Base-by-base conservation (phyloP, 2,329 filamentous ascomycete species). In the Raffaelea ambrosiae region DNA sequence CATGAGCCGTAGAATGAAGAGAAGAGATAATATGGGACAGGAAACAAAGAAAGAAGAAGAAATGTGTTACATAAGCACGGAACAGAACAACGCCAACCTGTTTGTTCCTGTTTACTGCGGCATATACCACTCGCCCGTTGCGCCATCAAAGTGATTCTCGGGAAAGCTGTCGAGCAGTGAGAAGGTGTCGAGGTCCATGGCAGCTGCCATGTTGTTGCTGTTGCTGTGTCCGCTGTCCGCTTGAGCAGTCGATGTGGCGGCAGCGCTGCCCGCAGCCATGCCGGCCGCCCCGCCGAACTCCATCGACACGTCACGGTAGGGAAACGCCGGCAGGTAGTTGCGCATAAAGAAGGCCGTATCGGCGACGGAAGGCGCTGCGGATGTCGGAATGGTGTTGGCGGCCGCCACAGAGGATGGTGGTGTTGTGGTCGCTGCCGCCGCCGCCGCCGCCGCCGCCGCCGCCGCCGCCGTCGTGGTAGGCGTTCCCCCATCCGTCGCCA, bases 131-230 rank as follows among this genome's bases (percentile, higher is more conserved):
- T 40, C 50, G 3, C 40, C 47, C 1, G 41, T 36, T 1, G 44
- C 0, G 40, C 45, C 7, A 39, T 49, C 36, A 1, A 54, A 18
- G 20, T 54, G 50, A 22, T 51, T 52, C 47, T 56, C 54, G 5
- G 53, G 54, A 23, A 55, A 56, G 33, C 43, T 47, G 40, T 55
- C 53, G 5, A 56, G 51, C 43, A 55, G 42, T 14, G 54, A 53
- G 23, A 55, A 55, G 7, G 47, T 41, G 38, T 56, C 54, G 23
- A 56, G 38, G 36, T 55, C 51, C 51, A 53, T 55, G 36, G 35
- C 13, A 7, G 26, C 44, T 3, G 48, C 23, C 7, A 51, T 26
- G 14, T 38, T 44, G 5, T 40, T 36, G 11, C 39, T 18, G 13
- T 53, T 33, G n/a, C n/a, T n/a, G n/a, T n/a, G n/a, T n/a, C n/a